A percentile compares a stretch with the other conserved stretches of the same genome.
Conservation (phyloP, 805 yeast species). For the Saturnispora galanensis region DNA sequence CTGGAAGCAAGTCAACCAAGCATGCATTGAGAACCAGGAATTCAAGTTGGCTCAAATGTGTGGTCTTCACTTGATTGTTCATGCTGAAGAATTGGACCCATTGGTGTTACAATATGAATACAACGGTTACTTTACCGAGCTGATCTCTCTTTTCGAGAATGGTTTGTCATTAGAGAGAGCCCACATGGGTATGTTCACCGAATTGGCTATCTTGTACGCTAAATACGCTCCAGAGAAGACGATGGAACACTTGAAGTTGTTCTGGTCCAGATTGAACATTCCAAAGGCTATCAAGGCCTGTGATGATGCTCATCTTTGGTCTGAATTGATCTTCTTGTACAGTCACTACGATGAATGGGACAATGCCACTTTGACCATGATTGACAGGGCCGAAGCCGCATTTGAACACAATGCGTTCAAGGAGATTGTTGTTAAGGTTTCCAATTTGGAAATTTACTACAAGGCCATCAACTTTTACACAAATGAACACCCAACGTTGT, state of each 20-base stretch:
- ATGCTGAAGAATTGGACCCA: conserved; percentile 93
- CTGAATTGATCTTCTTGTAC: conserved; percentile 89
- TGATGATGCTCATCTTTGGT: conserved; percentile 91
- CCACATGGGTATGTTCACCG: conserved; percentile 99
- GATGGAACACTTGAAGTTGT: conserved; percentile 91
- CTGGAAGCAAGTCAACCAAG: conserved; percentile 96
- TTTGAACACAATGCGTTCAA: conserved; percentile 92
- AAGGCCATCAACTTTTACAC: conserved; percentile 94
- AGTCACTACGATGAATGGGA: conserved; percentile 99
- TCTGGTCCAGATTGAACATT: conserved; percentile 97
- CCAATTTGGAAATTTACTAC: conserved; percentile 93
- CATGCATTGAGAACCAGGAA: conserved; percentile 90
- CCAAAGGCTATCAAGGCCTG: conserved; percentile 94
- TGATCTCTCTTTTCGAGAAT: conserved; percentile 86
- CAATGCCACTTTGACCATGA: conserved; percentile 93
- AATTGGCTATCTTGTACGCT: conserved; percentile 81
- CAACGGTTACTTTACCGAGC: conserved; percentile 85
- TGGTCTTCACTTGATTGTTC: conserved; percentile 93
- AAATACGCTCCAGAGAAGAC: conserved; percentile 85
- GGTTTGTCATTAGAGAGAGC: conserved; percentile 97
- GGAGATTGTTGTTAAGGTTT: conserved; percentile 88
- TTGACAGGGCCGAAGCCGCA: conserved; percentile 86
- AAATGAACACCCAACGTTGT: conserved; percentile 81
- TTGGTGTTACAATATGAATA: conserved; percentile 79
- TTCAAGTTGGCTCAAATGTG: conserved; percentile 97